phyloP scores from a whole-genome alignment of 345 rosid species.

The Luvunga scandens region DNA sequence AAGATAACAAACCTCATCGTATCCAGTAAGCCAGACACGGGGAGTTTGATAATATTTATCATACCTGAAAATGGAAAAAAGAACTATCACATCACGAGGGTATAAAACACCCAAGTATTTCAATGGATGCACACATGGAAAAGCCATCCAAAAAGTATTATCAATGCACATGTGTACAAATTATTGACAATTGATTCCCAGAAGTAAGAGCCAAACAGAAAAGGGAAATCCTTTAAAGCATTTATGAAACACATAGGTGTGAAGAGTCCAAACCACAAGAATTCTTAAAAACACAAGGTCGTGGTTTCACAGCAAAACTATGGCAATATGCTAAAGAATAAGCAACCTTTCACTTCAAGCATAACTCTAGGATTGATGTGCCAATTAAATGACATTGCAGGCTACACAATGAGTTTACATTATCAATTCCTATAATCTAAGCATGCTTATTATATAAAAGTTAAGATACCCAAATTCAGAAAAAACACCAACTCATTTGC shows the following conservation, averaged over 20 bases:
- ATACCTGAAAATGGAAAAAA: constrained; percentile 47
- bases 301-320: not conserved
- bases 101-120: not conserved
- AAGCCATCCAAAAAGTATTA: not conserved
- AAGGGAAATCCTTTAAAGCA: not conserved
- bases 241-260: not conserved
- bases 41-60: constrained; percentile 95
- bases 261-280: not conserved
- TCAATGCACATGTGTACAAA: not conserved
- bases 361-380: not conserved
- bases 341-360: not conserved
- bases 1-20: constrained; percentile 65
- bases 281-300: not conserved
- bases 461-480: not conserved
- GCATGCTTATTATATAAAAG: not conserved
- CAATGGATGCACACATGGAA: not conserved
- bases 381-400: not conserved
- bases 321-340: not conserved
- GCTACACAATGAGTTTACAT: not conserved
- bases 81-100: constrained; percentile 7
- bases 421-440: not conserved
- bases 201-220: not conserved
- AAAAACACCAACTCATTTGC: not conserved
- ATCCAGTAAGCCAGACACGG: constrained; percentile 92
- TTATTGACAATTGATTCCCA: not conserved